A percentile compares a stretch with the other conserved stretches of the same genome.
These are phyloP conservation scores for Cryptosporidium ryanae DNA, from an alignment of 169 alveolate species.

Conservation along the genomic window DNA sequence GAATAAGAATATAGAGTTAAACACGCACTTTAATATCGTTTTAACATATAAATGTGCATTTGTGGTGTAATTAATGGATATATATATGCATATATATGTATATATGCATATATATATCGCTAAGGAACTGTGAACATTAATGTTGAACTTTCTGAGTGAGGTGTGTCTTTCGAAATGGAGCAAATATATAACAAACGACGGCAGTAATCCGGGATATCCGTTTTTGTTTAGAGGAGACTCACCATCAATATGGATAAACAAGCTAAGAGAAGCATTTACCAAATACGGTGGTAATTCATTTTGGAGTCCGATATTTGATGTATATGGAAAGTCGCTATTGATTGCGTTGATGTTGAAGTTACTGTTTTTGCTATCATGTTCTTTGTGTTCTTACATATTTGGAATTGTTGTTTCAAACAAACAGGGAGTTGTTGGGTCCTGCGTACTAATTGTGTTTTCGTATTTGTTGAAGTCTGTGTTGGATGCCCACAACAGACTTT, in stretches of 20 bases:
- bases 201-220: conserved; percentile 50
- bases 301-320: conserved; percentile 53
- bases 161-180: conserved; percentile 72
- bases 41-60: no score
- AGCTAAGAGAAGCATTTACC: conserved; percentile 56
- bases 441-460: conserved; percentile 8
- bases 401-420: conserved; percentile 1
- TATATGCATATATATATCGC: background rate
- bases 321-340: conserved; percentile 40
- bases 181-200: conserved; percentile 11
- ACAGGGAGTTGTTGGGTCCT: background rate
- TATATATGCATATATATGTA: background rate
- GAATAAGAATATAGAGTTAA: no score
- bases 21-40: no score
- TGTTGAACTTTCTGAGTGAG: conserved; percentile 6
- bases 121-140: background rate
- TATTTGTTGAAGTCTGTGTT: conserved; percentile 28
- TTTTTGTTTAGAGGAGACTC: conserved; percentile 44
- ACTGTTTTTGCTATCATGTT: conserved; percentile 42
- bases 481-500: conserved; percentile 72
- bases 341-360: conserved; percentile 26
- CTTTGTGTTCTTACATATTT: conserved; percentile 41
- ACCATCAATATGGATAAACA: conserved; percentile 49
- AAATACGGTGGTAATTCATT: background rate
- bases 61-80: no score